Conservation (phyloP, 306 rosid genomes). For the Fagus crenata region DNA sequence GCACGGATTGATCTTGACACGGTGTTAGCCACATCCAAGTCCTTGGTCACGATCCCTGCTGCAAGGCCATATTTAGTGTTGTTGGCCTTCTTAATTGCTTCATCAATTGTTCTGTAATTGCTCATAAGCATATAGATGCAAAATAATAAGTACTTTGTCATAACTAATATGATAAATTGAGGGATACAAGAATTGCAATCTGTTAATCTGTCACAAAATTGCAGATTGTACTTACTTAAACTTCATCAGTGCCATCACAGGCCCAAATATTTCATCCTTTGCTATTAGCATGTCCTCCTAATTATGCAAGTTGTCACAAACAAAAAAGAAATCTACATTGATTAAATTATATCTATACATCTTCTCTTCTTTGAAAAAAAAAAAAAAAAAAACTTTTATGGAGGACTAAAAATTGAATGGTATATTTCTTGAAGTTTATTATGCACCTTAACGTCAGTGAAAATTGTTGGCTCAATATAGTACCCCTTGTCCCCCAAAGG, state of each 20-base stretch:
- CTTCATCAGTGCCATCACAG: conserved; percentile 71
- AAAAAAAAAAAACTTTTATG: no score
- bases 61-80: conserved; percentile 73
- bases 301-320: background rate
- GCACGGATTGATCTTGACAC: conserved; percentile 84
- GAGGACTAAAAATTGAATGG: background rate
- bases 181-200: background rate
- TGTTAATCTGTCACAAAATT: no score
- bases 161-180: no score
- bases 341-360: background rate
- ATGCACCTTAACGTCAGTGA: conserved; percentile 70
- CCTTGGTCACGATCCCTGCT: conserved; percentile 77
- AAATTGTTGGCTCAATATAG: conserved; percentile 79
- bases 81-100: conserved; percentile 69
- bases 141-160: background rate
- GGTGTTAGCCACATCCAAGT: conserved; percentile 66
- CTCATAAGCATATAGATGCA: background rate
- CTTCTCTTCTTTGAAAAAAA: no score
- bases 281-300: conserved; percentile 79
- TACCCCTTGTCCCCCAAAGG: conserved; percentile 62
- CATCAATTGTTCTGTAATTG: conserved; percentile 62
- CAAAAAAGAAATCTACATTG: background rate
- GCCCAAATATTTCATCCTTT: conserved; percentile 84
- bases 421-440: background rate
- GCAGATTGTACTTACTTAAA: conserved; percentile 57